Percentiles rank a stretch among this genome's conserved stretches.
These are phyloP conservation scores for Cercophora sp. DNA, from an alignment of 495 filamentous ascomycete species.

Conservation along the genomic window DNA sequence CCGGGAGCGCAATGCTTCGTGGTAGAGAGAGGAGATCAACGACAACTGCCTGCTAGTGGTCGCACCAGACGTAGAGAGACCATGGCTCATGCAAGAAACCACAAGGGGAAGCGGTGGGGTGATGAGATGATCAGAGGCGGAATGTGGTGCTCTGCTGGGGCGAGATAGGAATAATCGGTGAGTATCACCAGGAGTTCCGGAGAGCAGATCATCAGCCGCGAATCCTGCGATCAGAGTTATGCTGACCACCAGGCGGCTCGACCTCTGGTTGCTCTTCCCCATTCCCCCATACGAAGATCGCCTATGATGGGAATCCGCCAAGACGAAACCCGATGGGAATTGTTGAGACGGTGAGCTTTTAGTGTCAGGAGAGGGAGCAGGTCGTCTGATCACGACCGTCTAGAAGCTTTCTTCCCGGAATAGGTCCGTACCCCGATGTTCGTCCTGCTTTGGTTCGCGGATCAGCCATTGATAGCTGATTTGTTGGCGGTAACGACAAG, in stretches of 20 bases:
- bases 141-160: background rate
- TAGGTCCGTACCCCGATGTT: background rate
- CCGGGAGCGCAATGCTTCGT: background rate
- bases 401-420: constrained; percentile 11
- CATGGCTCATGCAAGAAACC: background rate
- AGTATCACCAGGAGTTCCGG: constrained; percentile 25
- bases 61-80: background rate
- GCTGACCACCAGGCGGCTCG: constrained; percentile 1
- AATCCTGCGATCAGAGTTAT: constrained; percentile 17
- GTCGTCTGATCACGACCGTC: constrained; percentile 1
- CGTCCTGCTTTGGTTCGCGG: background rate
- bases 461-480: no score
- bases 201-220: constrained; percentile 18
- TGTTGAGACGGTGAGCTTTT: background rate
- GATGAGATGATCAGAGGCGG: background rate
- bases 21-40: background rate
- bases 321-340: background rate
- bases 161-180: constrained; percentile 7
- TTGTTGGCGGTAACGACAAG: no score
- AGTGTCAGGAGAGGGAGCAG: background rate
- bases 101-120: background rate
- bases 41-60: background rate
- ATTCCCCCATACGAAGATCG: background rate
- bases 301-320: constrained; percentile 4
- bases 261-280: background rate